Base-by-base conservation (phyloP, 164 flowering plant species). In the Vitis rupestris region DNA sequence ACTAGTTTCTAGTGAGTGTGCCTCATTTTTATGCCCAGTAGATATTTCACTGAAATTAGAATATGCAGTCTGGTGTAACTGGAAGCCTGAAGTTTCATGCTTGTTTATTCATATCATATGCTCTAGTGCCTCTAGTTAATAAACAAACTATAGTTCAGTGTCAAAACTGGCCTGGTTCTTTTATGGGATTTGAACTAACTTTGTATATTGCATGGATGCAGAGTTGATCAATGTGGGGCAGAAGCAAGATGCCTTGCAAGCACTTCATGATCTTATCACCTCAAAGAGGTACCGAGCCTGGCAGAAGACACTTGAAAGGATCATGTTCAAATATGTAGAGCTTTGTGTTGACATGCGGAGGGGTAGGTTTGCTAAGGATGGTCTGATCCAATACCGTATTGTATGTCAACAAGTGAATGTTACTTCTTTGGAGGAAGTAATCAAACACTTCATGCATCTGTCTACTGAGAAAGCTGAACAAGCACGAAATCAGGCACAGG, bases 371-470 rank as follows among this genome's bases (percentile, higher is more conserved):
- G 98, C 99, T 3, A 96, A 93, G 80, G 99, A 96, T 81, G 99
- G 97, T 13, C 69, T 96, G 31, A 93, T 91, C 65, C 99, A 96
- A 54, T 96, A 93, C 63, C 88, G 99, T 2, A 90, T 89, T 47
- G 85, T 90, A 15, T 96, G 99, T 69, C 98, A 96, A 61, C 97
- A 89, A 84, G 99, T 95, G 54, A 95, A 95, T 75, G 92, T 96
- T 37, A 79, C 69, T 64, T 95, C 98, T 10, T 67, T 95, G 85
- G 98, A 95, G 80, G 99, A 95, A 72, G 97, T 95, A 50, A 93
- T 95, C 70, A 95, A 95, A 75, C 91, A 95, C 67, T 95, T 93
- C 71, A 85, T 95, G 90, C 98, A 91, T 69, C 88, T 93, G 8
- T 82, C 99, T 0, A 91, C 97, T 61, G 94, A 95, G 81, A 86